Evolutionary conservation across 2,329 filamentous ascomycete genomes (phyloP).

Genomic region (Elsinoe perseae): DNA sequence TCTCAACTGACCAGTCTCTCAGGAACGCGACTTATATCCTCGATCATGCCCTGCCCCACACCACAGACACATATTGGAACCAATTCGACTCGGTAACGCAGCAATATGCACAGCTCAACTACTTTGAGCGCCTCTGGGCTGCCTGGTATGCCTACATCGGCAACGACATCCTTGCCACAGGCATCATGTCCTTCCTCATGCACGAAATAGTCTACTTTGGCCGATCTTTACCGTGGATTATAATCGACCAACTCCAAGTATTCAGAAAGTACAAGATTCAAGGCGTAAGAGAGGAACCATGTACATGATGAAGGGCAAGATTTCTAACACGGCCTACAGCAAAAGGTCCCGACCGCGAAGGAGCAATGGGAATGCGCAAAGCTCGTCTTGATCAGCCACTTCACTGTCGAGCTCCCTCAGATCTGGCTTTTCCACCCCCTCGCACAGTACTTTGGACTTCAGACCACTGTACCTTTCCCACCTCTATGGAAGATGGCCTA

Average conservation of each 20-base stretch:
- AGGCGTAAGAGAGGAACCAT: slow-evolving; percentile 47
- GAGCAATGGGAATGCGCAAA: slow-evolving; percentile 94
- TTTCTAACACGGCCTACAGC: slow-evolving; percentile 33
- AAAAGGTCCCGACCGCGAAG: slow-evolving; percentile 82
- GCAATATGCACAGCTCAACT: slow-evolving; percentile 78
- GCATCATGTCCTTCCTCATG: slow-evolving; percentile 94
- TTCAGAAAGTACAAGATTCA: slow-evolving; percentile 96
- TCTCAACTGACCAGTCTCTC: neutral
- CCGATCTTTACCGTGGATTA: slow-evolving; percentile 79
- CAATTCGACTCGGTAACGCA: slow-evolving; percentile 58
- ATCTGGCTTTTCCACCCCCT: slow-evolving; percentile 98
- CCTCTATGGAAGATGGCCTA: slow-evolving; percentile 74
- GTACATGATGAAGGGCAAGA: neutral
- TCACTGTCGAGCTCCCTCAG: slow-evolving; percentile 95
- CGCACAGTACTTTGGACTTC: slow-evolving; percentile 84
- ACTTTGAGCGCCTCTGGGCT: slow-evolving; percentile 82
- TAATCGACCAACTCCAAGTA: slow-evolving; percentile 78
- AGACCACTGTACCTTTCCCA: slow-evolving; percentile 84
- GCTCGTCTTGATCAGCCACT: slow-evolving; percentile 88
- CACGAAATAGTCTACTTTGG: slow-evolving; percentile 96
- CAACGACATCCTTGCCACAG: slow-evolving; percentile 92
- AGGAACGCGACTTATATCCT: slow-evolving; percentile 29
- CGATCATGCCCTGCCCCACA: slow-evolving; percentile 31
- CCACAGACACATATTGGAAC: slow-evolving; percentile 54
- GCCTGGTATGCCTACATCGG: slow-evolving; percentile 98